These are phyloP conservation scores for Sesbania bispinosa DNA, from an alignment of 306 rosid genomes.

Conservation along the genomic window DNA sequence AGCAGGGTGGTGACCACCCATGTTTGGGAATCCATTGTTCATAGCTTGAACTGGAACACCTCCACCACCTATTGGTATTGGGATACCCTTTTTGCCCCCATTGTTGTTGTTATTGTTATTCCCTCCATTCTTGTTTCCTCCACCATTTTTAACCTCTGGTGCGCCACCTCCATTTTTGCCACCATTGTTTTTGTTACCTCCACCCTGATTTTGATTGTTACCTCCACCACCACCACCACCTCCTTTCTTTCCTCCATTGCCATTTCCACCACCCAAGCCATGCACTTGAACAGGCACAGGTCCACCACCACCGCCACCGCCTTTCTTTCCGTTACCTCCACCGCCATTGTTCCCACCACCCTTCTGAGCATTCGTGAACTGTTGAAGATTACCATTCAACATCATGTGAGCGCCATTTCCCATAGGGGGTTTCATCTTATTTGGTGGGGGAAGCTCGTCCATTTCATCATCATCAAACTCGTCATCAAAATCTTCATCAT, in stretches of 20 bases:
- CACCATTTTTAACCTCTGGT: conserved; percentile 25
- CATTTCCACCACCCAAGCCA: conserved; percentile 29
- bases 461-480: conserved; percentile 59
- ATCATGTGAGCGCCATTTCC: conserved; percentile 44
- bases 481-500: conserved; percentile 33
- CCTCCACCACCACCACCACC: conserved; percentile 22
- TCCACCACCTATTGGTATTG: conserved; percentile 25
- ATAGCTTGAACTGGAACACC: conserved; percentile 26
- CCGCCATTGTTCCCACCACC: conserved; percentile 29
- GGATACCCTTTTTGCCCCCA: conserved; percentile 39
- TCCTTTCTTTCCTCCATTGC: conserved; percentile 35
- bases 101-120: conserved; percentile 8
- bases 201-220: conserved; percentile 22
- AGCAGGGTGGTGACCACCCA: conserved; percentile 39
- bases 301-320: conserved; percentile 20
- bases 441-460: conserved; percentile 33
- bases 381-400: conserved; percentile 46
- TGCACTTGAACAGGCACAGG: conserved; percentile 27
- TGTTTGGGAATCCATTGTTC: conserved; percentile 39
- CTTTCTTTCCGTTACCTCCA: conserved; percentile 36
- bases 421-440: conserved; percentile 43
- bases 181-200: conserved; percentile 25
- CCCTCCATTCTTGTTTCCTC: conserved; percentile 30
- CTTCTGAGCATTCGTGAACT: conserved; percentile 48
- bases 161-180: conserved; percentile 18